These are phyloP conservation scores for Sphaerobolus stellatus DNA, from an alignment of 1,284 basidiomycete species.

Conservation along the genomic window DNA sequence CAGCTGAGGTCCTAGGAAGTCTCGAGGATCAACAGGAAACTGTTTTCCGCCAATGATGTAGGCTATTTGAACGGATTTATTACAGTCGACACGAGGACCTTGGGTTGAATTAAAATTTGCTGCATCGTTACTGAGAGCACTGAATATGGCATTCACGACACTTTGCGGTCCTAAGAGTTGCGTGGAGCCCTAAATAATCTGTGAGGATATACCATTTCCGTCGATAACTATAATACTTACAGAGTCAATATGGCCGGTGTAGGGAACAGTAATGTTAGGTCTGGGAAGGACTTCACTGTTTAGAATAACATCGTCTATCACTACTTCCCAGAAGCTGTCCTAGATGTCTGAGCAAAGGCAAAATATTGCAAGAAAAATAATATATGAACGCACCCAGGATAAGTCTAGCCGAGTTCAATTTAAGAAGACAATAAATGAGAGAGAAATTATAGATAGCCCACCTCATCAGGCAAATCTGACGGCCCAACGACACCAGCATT, in stretches of 20 bases:
- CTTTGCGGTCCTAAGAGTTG: constrained; percentile 8
- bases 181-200: constrained; percentile 13
- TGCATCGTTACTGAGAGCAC: neutral
- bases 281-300: constrained; percentile 49
- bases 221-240: constrained; percentile 1
- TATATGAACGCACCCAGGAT: neutral
- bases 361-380: neutral
- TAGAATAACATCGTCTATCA: constrained; percentile 56
- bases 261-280: neutral
- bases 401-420: neutral
- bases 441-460: neutral
- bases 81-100: neutral
- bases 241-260: constrained; percentile 14
- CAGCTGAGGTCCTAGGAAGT: constrained; percentile 36
- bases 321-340: constrained; percentile 61
- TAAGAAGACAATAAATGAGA: neutral
- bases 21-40: constrained; percentile 16
- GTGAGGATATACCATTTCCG: too few relatives aligned
- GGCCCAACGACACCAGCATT: constrained; percentile 10
- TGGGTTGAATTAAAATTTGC: neutral
- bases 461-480: neutral
- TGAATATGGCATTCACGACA: constrained; percentile 8
- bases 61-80: constrained; percentile 1
- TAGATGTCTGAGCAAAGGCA: neutral
- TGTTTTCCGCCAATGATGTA: constrained; percentile 13